phyloP scores from a whole-genome alignment of 2,329 filamentous ascomycete genomes.

The Penicillium paneum region DNA sequence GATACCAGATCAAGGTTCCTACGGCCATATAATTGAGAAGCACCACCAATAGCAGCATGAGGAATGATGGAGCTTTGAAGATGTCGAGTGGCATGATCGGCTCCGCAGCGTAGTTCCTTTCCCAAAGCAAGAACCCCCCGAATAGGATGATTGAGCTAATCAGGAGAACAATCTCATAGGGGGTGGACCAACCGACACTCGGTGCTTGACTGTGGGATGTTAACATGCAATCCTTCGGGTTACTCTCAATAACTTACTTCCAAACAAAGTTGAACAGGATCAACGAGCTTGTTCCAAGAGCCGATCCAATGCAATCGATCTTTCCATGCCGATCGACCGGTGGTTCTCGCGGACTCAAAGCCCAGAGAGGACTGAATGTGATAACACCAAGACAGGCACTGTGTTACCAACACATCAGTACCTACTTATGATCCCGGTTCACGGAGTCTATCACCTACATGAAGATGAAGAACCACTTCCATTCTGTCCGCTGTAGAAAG shows the following conservation, averaged over 20 bases:
- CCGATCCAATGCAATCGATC: constrained; percentile 43
- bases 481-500: constrained; percentile 36
- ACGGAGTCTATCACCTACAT: constrained; percentile 25
- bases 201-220: constrained; percentile 39
- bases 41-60: constrained; percentile 44
- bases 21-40: constrained; percentile 50
- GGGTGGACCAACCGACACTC: constrained; percentile 44
- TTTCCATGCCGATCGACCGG: constrained; percentile 38
- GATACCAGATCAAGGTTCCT: constrained; percentile 51
- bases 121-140: constrained; percentile 40
- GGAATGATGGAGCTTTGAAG: constrained; percentile 47
- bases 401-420: background rate
- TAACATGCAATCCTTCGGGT: background rate
- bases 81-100: constrained; percentile 50
- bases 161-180: constrained; percentile 44
- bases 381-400: constrained; percentile 25
- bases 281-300: constrained; percentile 41
- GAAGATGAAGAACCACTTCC: constrained; percentile 45
- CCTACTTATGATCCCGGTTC: background rate
- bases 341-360: constrained; percentile 28
- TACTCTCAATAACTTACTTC: constrained; percentile 41
- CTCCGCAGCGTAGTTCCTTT: constrained; percentile 37
- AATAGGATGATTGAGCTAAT: constrained; percentile 39
- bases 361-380: constrained; percentile 24
- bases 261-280: constrained; percentile 52